These are phyloP conservation scores for Sporobolomyces roseus DNA, from an alignment of 768 basidiomycete species.

Conservation along the genomic window DNA sequence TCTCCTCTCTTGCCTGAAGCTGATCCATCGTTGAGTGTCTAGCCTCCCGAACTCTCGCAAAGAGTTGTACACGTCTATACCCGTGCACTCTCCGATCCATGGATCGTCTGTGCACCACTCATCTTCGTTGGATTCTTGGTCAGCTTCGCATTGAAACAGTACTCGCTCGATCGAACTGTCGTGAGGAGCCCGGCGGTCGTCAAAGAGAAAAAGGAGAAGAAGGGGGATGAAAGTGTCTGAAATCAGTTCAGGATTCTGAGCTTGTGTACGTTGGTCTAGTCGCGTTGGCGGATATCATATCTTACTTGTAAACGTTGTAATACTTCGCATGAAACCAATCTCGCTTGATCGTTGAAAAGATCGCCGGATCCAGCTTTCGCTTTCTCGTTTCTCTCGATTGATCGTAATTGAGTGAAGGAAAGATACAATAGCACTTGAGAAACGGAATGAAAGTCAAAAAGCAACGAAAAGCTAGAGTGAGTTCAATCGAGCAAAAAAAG, in stretches of 20 bases:
- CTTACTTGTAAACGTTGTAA: too few relatives aligned
- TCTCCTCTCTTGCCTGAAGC: too few relatives aligned
- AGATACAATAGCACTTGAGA: too few relatives aligned
- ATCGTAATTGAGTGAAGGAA: too few relatives aligned
- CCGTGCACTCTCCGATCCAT: constrained; percentile 27
- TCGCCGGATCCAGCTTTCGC: too few relatives aligned
- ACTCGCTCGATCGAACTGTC: constrained; percentile 58
- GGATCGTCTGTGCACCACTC: constrained; percentile 45
- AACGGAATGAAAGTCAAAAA: too few relatives aligned
- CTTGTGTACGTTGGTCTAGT: neutral
- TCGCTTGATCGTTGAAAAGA: too few relatives aligned
- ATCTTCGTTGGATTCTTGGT: constrained; percentile 29
- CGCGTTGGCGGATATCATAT: too few relatives aligned
- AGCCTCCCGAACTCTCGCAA: constrained; percentile 51
- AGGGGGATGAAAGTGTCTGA: neutral
- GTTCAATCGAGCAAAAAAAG: neutral
- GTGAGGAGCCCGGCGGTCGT: constrained; percentile 48
- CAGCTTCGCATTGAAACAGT: constrained; percentile 59
- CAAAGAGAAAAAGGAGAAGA: neutral
- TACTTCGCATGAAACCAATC: too few relatives aligned
- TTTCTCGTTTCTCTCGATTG: too few relatives aligned
- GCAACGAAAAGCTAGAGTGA: too few relatives aligned
- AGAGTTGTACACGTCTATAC: constrained; percentile 45
- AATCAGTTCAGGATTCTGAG: neutral
- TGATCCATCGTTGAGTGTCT: neutral